Conservation (phyloP, 768 basidiomycete species). For the Kwoniella newhampshirensis region DNA sequence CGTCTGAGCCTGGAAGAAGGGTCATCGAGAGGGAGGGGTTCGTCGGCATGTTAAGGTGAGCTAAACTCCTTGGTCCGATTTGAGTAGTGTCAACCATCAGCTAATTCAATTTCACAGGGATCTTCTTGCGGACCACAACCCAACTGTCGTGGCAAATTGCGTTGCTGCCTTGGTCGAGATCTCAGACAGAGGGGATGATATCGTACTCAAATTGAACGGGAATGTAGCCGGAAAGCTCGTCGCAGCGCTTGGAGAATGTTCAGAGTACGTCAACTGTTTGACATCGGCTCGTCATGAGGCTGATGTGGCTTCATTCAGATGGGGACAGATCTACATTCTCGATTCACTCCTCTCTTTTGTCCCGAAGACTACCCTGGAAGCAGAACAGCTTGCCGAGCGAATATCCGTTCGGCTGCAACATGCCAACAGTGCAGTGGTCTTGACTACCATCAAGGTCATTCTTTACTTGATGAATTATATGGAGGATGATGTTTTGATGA, state of each 20-base stretch:
- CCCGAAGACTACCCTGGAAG: constrained; percentile 82
- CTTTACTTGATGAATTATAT: constrained; percentile 99
- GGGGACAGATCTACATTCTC: constrained; percentile 98
- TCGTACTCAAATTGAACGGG: constrained; percentile 84
- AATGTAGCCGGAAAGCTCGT: constrained; percentile 85
- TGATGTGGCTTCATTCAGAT: constrained; percentile 59
- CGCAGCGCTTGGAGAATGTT: constrained; percentile 88
- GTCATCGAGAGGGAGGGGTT: constrained; percentile 87
- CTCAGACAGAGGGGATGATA: constrained; percentile 89
- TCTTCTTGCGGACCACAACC: constrained; percentile 87
- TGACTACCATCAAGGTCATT: constrained; percentile 95
- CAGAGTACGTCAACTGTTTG: constrained; percentile 69
- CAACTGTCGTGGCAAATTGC: constrained; percentile 95
- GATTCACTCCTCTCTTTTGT: constrained; percentile 91
- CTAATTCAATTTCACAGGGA: constrained; percentile 55
- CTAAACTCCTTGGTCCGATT: neutral
- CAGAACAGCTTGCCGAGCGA: constrained; percentile 92
- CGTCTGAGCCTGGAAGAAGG: constrained; percentile 68
- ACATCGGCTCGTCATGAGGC: neutral
- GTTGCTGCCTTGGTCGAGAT: constrained; percentile 97
- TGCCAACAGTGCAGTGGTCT: constrained; percentile 98
- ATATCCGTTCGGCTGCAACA: constrained; percentile 91
- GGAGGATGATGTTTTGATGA: constrained; percentile 79
- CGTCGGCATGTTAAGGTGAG: constrained; percentile 73
- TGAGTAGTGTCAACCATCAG: neutral